A percentile compares a stretch with the other conserved stretches of the same genome.
Conservation (phyloP, 75 land plant species). For the Pinus taeda region DNA sequence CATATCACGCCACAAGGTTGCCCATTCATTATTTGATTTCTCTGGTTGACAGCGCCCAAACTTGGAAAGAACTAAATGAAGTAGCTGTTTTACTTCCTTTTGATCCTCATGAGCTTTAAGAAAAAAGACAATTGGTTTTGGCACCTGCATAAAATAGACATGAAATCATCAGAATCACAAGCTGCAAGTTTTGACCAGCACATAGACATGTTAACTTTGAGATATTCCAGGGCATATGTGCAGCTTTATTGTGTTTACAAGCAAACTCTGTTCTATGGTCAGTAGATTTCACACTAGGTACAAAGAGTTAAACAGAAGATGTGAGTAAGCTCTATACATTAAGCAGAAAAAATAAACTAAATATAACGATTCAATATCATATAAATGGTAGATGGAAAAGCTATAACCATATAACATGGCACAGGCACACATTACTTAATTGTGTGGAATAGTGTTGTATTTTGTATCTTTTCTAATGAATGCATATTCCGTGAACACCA, state of each 20-base stretch:
- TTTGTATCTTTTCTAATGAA: background rate
- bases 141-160: slow-evolving; percentile 55
- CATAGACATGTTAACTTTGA: background rate
- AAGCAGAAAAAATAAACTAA: background rate
- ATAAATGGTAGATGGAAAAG: background rate
- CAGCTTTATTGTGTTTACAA: background rate
- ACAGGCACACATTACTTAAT: background rate
- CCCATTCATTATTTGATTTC: slow-evolving; percentile 91
- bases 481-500: background rate
- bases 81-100: slow-evolving; percentile 72
- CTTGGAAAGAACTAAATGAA: slow-evolving; percentile 84
- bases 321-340: background rate
- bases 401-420: background rate
- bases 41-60: slow-evolving; percentile 80
- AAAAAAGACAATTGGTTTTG: slow-evolving; percentile 73
- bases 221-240: background rate
- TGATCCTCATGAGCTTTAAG: slow-evolving; percentile 53
- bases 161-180: slow-evolving; percentile 1
- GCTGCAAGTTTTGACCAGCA: background rate
- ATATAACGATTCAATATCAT: background rate
- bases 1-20: slow-evolving; percentile 81
- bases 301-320: background rate
- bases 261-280: too few relatives aligned
- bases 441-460: too few relatives aligned
- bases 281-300: background rate